Conservation (phyloP, 169 alveolate genomes). For the Cryptosporidium canis region DNA sequence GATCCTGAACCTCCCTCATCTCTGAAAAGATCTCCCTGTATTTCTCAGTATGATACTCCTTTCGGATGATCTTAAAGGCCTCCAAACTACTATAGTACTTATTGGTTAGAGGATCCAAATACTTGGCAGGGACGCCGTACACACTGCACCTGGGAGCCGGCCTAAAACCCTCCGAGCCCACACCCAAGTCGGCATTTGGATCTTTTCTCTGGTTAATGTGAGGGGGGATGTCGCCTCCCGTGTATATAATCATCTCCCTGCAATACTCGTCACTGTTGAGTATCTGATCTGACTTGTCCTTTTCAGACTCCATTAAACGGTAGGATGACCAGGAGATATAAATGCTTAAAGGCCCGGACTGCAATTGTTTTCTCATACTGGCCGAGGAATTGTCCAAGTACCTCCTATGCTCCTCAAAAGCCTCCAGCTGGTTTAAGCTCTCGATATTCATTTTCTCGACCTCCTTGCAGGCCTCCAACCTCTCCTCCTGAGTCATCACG, state of each 20-base stretch:
- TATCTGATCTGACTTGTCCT: slow-evolving; percentile 26
- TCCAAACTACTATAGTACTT: slow-evolving; percentile 49
- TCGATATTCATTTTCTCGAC: slow-evolving; percentile 54
- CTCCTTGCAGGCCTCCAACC: slow-evolving; percentile 25
- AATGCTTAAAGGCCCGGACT: slow-evolving; percentile 42
- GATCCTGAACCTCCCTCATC: slow-evolving; percentile 12
- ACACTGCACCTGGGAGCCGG: background rate
- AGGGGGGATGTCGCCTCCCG: slow-evolving; percentile 50
- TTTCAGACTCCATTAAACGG: slow-evolving; percentile 69
- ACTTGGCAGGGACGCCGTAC: slow-evolving; percentile 40
- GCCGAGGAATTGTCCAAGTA: slow-evolving; percentile 58
- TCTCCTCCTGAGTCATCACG: slow-evolving; percentile 59
- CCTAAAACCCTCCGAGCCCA: background rate
- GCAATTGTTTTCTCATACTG: slow-evolving; percentile 55
- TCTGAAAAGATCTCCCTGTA: slow-evolving; percentile 18
- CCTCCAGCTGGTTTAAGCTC: slow-evolving; percentile 45
- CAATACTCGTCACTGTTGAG: slow-evolving; percentile 31
- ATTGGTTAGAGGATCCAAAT: slow-evolving; percentile 56
- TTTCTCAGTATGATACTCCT: slow-evolving; percentile 15
- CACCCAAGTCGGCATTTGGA: background rate
- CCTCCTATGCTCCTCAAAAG: slow-evolving; percentile 50
- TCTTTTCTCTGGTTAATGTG: background rate
- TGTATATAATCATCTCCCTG: slow-evolving; percentile 54
- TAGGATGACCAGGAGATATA: slow-evolving; percentile 68
- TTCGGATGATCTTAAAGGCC: slow-evolving; percentile 41